phyloP scores from a whole-genome alignment of 1,284 basidiomycete species.

The Pyrrhoderma lamaoense region DNA sequence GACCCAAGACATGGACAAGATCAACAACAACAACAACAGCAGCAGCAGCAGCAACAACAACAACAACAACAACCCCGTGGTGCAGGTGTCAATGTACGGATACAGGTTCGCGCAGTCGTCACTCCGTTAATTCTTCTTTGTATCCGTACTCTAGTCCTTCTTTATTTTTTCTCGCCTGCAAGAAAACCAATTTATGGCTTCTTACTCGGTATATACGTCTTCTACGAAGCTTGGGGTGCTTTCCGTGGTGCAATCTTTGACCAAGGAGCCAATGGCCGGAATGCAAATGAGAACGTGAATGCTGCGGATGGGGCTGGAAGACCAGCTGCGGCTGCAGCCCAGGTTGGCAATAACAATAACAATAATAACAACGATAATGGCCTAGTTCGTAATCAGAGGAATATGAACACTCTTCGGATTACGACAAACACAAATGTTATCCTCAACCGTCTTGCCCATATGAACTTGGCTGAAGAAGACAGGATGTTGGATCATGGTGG shows the following conservation, averaged over 20 bases:
- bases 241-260: conserved; percentile 48
- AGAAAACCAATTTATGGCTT: conserved; percentile 65
- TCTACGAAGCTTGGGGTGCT: conserved; percentile 74
- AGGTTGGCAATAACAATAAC: conserved; percentile 20
- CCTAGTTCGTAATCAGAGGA: background rate
- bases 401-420: no score
- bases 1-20: background rate
- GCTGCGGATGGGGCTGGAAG: background rate
- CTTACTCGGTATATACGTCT: conserved; percentile 59
- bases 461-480: conserved; percentile 53
- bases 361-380: conserved; percentile 4
- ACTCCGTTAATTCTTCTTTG: conserved; percentile 59
- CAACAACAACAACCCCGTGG: background rate
- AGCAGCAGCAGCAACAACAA: background rate
- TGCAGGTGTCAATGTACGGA: conserved; percentile 26
- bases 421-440: conserved; percentile 27
- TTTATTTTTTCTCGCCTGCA: conserved; percentile 75
- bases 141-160: conserved; percentile 59
- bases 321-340: conserved; percentile 15
- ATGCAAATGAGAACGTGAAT: background rate
- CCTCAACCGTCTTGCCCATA: conserved; percentile 47
- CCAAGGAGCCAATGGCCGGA: conserved; percentile 16
- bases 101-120: conserved; percentile 55
- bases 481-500: conserved; percentile 35
- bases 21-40: background rate